Evolutionary conservation across 2,329 filamentous ascomycete species (phyloP).

Genomic region (Botrytis aclada): DNA sequence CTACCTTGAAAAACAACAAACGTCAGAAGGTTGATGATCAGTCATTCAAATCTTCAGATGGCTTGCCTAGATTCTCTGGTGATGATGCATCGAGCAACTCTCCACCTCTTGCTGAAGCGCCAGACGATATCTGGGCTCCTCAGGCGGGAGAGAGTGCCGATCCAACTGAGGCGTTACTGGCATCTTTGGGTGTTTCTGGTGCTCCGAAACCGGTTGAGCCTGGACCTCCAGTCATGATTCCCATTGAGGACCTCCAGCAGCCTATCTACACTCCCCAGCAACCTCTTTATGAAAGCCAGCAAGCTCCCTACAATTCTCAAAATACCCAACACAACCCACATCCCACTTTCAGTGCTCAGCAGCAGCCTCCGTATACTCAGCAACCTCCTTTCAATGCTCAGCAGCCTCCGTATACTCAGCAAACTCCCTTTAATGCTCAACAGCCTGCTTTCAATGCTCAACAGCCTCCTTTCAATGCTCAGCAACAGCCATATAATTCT

Average conservation of each 20-base stretch:
- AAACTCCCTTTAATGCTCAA: not conserved
- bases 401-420: constrained; percentile 26
- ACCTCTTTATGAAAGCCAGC: constrained; percentile 4
- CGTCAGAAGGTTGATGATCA: constrained; percentile 30
- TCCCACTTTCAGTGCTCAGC: constrained; percentile 29
- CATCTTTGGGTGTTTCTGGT: constrained; percentile 40
- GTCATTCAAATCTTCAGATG: not conserved
- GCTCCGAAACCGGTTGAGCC: constrained; percentile 36
- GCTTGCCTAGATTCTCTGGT: constrained; percentile 12
- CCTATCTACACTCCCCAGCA: constrained; percentile 6
- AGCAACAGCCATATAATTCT: not conserved
- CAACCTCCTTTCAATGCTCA: constrained; percentile 36
- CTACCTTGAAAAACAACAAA: constrained; percentile 29
- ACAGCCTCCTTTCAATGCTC: constrained; percentile 26
- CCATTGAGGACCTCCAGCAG: constrained; percentile 11
- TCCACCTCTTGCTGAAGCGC: constrained; percentile 27
- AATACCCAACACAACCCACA: constrained; percentile 17
- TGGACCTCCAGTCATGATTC: constrained; percentile 21
- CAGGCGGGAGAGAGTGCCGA: constrained; percentile 35
- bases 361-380: constrained; percentile 24
- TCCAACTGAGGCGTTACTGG: constrained; percentile 37
- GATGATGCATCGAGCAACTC: constrained; percentile 23
- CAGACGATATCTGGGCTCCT: constrained; percentile 37
- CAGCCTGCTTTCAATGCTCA: constrained; percentile 22
- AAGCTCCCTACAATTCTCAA: constrained; percentile 5